These are phyloP conservation scores for Mycena rebaudengoi DNA, from an alignment of 768 basidiomycete genomes.

Conservation along the genomic window DNA sequence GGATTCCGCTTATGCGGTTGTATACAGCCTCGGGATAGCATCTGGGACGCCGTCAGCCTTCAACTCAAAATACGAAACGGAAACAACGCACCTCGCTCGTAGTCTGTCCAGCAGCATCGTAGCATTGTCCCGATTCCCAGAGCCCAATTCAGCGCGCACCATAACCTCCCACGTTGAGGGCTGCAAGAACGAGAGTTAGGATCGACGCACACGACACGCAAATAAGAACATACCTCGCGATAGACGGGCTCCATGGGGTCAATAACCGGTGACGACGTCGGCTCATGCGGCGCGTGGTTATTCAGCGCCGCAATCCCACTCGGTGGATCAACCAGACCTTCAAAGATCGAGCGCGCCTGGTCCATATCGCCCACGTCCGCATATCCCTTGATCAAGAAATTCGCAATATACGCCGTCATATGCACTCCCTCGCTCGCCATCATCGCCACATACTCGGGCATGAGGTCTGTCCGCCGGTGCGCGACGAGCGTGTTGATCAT, in stretches of 20 bases:
- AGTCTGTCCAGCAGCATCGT: conserved; percentile 73
- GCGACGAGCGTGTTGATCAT: conserved; percentile 87
- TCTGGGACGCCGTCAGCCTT: conserved; percentile 42
- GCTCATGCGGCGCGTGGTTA: conserved; percentile 83
- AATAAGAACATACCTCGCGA: conserved; percentile 69
- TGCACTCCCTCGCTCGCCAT: conserved; percentile 73
- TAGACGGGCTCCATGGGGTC: conserved; percentile 70
- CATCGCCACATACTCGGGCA: conserved; percentile 70
- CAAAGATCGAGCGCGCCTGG: conserved; percentile 80
- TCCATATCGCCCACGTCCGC: conserved; percentile 75
- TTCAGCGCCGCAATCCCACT: conserved; percentile 87
- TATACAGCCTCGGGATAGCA: conserved; percentile 82
- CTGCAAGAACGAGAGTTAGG: conserved; percentile 42
- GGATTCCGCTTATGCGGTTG: conserved; percentile 81
- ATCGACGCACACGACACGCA: neutral
- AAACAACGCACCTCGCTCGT: conserved; percentile 71
- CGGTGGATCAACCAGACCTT: conserved; percentile 79
- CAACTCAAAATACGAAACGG: neutral
- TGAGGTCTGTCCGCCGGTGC: conserved; percentile 79
- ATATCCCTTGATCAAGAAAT: conserved; percentile 80
- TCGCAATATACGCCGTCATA: conserved; percentile 96
- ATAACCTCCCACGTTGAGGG: conserved; percentile 96
- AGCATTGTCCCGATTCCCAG: conserved; percentile 77
- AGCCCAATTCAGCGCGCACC: conserved; percentile 89
- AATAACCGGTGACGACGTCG: conserved; percentile 41